Base-by-base conservation (phyloP, 129 eudicot species). In the Gnaphalium uliginosum region DNA sequence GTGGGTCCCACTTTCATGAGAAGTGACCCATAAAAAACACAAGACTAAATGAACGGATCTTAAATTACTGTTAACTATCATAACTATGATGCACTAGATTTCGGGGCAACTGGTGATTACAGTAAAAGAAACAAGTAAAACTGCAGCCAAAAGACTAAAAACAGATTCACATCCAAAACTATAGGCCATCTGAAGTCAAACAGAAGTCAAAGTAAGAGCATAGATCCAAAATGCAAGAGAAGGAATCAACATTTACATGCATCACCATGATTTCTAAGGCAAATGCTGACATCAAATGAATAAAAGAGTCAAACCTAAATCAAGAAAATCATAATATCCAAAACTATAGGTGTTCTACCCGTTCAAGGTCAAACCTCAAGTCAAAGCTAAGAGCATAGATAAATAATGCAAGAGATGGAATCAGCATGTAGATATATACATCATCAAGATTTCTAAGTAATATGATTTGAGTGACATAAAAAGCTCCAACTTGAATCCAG, bases 251-350 rank as follows among this genome's bases (percentile, higher is more conserved):
- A 41, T 41, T 41, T 23, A 22, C 17, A 65, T 66, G 73, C 73
- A 76, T 54, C 66, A 66, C 56, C 41, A 53, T 64, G 13, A 30
- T 63, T 23, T 17, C 5, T 7, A 73, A 73, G 77, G 33, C 54
- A 72, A 72, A 72, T 23, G 37, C 25, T 58, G 67, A 19, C 61
- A n/a, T 30, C 54, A 66, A 29, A 6, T 3, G 22, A 62, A 43
- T 21, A 46, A 15, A 43, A 17, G 35, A 23, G 77, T 30, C 26
- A 1, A 76, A 76, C 71, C 46, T 32, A 8, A 50, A 17, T 64
- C 73, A 65, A 75, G 53, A 50, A 62, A 75, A 71, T 29, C 35
- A n/a, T n/a, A 50, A 22, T 4, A 54, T 56, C 22, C 51, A 30
- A 72, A 72, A 14, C 51, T 53, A 19, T 71, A 18, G 6, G 50